Evolutionary conservation across 805 yeast genomes (phyloP).

Genomic region (Wickerhamiella vanderwaltii): DNA sequence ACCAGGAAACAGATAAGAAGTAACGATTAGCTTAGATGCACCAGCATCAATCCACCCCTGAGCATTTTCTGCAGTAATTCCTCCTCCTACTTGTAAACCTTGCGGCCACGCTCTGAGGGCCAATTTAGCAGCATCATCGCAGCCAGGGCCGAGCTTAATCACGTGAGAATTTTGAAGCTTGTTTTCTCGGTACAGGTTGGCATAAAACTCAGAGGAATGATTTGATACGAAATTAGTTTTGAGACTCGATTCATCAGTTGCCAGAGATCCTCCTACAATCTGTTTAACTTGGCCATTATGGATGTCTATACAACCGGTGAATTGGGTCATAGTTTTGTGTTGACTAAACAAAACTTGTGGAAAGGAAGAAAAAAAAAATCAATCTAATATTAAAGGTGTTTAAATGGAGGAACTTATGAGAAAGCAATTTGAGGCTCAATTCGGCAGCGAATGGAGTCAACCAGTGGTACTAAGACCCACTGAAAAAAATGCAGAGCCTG

Average conservation of each 20-base stretch:
- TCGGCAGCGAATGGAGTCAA: constrained; percentile 25
- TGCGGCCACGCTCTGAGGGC: constrained; percentile 69
- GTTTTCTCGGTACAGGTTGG: constrained; percentile 50
- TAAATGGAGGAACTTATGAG: constrained; percentile 6
- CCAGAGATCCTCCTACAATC: constrained; percentile 86
- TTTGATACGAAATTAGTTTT: constrained; percentile 70
- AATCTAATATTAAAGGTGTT: not conserved
- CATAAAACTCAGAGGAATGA: constrained; percentile 63
- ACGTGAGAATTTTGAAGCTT: constrained; percentile 74
- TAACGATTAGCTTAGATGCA: constrained; percentile 82
- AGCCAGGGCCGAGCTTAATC: constrained; percentile 75
- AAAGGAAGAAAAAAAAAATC: not conserved
- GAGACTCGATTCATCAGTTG: constrained; percentile 31
- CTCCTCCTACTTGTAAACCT: constrained; percentile 82
- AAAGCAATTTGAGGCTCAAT: constrained; percentile 27
- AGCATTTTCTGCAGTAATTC: constrained; percentile 68
- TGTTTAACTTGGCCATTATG: constrained; percentile 94
- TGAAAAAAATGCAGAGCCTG: not conserved
- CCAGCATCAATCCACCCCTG: constrained; percentile 59
- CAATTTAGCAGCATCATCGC: constrained; percentile 68
- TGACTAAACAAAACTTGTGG: not conserved
- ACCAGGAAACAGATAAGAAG: constrained; percentile 78
- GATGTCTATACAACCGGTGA: constrained; percentile 90
- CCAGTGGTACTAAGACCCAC: constrained; percentile 14
- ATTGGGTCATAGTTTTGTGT: constrained; percentile 51